Conservation (phyloP, 177 flowering plant genomes). For the Tripterygium wilfordii region DNA sequence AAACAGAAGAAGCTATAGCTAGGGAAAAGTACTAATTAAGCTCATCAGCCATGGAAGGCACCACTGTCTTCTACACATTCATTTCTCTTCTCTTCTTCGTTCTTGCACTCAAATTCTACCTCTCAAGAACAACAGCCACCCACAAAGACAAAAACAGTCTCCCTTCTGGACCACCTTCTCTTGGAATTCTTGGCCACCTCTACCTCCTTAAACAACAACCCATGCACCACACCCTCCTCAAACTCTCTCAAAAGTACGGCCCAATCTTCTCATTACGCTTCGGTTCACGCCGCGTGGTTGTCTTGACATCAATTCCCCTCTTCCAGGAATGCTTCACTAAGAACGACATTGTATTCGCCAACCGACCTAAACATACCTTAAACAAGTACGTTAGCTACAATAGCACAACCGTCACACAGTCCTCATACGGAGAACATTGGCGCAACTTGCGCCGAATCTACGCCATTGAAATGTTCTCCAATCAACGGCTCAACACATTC, state of each 20-base stretch:
- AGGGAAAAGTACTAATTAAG: too few species aligned
- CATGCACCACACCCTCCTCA: not conserved
- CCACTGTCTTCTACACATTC: not conserved
- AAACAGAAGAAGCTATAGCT: too few species aligned
- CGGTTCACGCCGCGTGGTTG: not conserved
- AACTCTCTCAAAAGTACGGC: not conserved
- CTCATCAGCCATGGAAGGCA: too few species aligned
- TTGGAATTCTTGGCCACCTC: not conserved
- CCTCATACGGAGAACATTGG: slow-evolving; percentile 1
- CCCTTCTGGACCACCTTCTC: not conserved
- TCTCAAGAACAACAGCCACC: not conserved
- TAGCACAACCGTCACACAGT: not conserved
- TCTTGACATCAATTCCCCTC: not conserved
- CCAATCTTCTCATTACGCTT: not conserved
- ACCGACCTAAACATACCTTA: not conserved
- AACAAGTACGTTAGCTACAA: not conserved
- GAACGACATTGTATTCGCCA: slow-evolving; percentile 3
- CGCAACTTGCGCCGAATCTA: not conserved
- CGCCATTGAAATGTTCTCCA: not conserved
- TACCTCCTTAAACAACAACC: not conserved
- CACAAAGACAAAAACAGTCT: not conserved
- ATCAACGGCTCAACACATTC: not conserved
- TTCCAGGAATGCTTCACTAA: slow-evolving; percentile 3
- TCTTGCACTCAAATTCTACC: not conserved
- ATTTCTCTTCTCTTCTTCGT: not conserved